Percentiles rank a stretch among this genome's conserved stretches.
Evolutionary conservation across 2,329 filamentous ascomycete genomes (phyloP).

Genomic region (Diaporthe vaccinii): DNA sequence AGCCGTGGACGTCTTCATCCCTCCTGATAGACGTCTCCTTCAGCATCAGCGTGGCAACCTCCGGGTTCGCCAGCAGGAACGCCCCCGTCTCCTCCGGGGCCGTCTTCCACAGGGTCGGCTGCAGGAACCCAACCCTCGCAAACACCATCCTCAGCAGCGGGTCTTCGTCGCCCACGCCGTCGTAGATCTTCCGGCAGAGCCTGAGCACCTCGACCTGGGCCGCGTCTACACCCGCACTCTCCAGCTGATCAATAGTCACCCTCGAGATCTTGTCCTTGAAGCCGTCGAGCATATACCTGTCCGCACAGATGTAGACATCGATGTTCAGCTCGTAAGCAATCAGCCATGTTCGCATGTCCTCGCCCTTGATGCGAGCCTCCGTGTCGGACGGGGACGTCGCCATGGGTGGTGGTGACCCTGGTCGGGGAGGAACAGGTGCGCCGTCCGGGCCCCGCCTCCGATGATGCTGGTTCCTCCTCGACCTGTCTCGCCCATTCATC

Average conservation of each 20-base stretch:
- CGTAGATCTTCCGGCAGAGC: constrained; percentile 58
- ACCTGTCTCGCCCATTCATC: constrained; percentile 19
- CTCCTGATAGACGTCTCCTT: constrained; percentile 60
- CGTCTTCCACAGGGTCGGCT: constrained; percentile 59
- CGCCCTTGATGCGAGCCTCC: constrained; percentile 54
- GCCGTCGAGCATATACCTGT: constrained; percentile 61
- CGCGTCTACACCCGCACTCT: constrained; percentile 57
- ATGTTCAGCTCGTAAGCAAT: constrained; percentile 61
- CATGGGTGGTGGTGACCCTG: constrained; percentile 38
- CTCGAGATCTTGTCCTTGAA: constrained; percentile 59
- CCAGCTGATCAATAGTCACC: constrained; percentile 60
- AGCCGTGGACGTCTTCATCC: constrained; percentile 53
- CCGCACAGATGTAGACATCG: constrained; percentile 64
- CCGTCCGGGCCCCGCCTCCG: constrained; percentile 37
- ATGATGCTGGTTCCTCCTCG: constrained; percentile 28
- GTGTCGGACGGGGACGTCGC: constrained; percentile 43
- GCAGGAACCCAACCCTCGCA: constrained; percentile 62
- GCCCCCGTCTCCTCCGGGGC: constrained; percentile 55
- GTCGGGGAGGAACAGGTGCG: constrained; percentile 32
- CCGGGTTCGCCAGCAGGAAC: constrained; percentile 60
- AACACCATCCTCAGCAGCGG: constrained; percentile 62
- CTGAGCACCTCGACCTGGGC: constrained; percentile 59
- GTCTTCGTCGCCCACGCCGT: constrained; percentile 59
- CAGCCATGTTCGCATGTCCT: constrained; percentile 63
- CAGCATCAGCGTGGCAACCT: constrained; percentile 61